These are phyloP conservation scores for Fusarium transvaalense DNA, from an alignment of 2,329 filamentous ascomycete genomes.

Conservation along the genomic window DNA sequence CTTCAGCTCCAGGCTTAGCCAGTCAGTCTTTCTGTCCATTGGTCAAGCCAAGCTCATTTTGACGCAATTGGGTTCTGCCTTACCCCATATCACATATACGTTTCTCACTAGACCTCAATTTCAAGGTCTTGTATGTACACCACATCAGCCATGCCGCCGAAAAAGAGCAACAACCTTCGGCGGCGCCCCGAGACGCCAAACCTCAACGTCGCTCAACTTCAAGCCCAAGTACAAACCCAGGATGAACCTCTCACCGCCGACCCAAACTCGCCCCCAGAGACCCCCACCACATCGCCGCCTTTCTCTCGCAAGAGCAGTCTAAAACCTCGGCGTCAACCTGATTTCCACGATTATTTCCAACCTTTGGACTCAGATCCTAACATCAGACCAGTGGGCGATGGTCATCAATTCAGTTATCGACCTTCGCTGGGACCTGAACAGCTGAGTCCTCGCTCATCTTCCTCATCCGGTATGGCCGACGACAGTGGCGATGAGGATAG, in stretches of 20 bases:
- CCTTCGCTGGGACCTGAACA: conserved; percentile 52
- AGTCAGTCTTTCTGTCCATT: neutral
- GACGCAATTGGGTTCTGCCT: conserved; percentile 13
- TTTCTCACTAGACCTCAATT: conserved; percentile 37
- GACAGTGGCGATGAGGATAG: conserved; percentile 44
- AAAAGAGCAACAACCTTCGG: conserved; percentile 48
- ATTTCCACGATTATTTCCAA: conserved; percentile 50
- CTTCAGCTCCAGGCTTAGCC: neutral
- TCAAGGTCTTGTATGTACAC: conserved; percentile 11
- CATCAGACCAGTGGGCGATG: conserved; percentile 59
- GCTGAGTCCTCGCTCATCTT: conserved; percentile 54
- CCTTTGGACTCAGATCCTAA: conserved; percentile 54
- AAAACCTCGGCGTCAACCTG: conserved; percentile 51
- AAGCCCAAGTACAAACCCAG: conserved; percentile 34
- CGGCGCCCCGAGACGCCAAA: conserved; percentile 59
- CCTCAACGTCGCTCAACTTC: conserved; percentile 51
- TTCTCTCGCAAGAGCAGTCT: conserved; percentile 52
- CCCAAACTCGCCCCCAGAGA: conserved; percentile 63
- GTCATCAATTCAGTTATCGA: conserved; percentile 59
- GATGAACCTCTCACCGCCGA: conserved; percentile 52
- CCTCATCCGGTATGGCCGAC: conserved; percentile 46
- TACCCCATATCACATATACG: conserved; percentile 45
- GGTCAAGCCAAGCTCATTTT: conserved; percentile 1
- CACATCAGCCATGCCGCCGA: conserved; percentile 48
- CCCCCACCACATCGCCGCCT: conserved; percentile 57